Conservation (phyloP, 1,139 yeast species). For the Saccharomyces hybrid region DNA sequence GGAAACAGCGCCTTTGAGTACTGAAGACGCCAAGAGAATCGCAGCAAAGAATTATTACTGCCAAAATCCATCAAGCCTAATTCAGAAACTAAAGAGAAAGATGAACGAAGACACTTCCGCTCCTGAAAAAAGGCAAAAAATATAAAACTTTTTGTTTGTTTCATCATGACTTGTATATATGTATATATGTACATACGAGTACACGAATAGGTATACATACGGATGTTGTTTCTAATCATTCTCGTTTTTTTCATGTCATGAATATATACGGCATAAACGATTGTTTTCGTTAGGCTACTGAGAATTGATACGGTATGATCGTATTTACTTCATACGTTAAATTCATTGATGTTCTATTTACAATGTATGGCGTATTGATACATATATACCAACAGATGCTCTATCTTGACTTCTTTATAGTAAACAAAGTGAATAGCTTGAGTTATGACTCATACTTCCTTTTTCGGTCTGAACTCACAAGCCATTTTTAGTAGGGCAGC, state of each 20-base stretch:
- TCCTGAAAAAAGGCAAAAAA: slow-evolving; percentile 10
- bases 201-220: not conserved
- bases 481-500: not conserved
- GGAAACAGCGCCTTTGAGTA: slow-evolving; percentile 39
- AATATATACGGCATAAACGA: not conserved
- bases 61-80: slow-evolving; percentile 47
- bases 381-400: not conserved
- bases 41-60: slow-evolving; percentile 59
- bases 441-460: not conserved
- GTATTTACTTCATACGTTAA: not conserved
- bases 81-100: slow-evolving; percentile 30
- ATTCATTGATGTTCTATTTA: not conserved
- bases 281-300: not conserved
- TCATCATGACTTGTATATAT: too few species aligned
- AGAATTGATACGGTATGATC: not conserved
- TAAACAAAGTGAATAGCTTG: not conserved
- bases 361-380: not conserved
- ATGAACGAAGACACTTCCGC: slow-evolving; percentile 12
- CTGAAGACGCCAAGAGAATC: slow-evolving; percentile 54
- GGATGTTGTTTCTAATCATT: not conserved
- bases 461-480: not conserved
- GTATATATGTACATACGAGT: not conserved
- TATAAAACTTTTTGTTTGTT: not conserved
- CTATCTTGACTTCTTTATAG: not conserved
- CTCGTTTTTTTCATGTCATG: not conserved